Conservation (phyloP, 1,284 basidiomycete species). For the Nidula niveotomentosa region DNA sequence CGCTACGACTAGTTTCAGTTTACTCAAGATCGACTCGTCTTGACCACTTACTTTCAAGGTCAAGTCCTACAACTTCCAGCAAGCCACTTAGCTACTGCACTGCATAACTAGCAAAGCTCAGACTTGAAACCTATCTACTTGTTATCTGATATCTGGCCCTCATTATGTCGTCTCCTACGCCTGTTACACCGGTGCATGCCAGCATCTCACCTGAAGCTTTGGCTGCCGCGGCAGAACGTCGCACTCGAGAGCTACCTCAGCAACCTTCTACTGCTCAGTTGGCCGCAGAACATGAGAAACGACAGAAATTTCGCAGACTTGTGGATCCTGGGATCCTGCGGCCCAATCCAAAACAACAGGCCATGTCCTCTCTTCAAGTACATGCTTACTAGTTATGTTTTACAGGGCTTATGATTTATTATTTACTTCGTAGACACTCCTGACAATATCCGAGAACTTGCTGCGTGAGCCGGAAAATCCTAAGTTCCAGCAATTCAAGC, state of each 20-base stretch:
- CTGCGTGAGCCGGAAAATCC: conserved; percentile 66
- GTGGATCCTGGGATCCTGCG: conserved; percentile 75
- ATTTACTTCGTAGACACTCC: conserved; percentile 49
- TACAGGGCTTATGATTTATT: conserved; percentile 9
- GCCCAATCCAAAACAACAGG: conserved; percentile 63
- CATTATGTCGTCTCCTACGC: conserved; percentile 8
- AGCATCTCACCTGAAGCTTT: conserved; percentile 28
- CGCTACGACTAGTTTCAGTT: no score
- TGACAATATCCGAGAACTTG: conserved; percentile 72
- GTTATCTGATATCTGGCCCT: not conserved
- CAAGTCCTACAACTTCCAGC: no score
- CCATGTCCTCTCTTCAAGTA: conserved; percentile 64
- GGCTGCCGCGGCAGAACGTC: conserved; percentile 48
- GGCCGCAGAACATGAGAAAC: conserved; percentile 58
- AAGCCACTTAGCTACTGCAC: no score
- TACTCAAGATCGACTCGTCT: no score
- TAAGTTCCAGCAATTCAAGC: conserved; percentile 73
- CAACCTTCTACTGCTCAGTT: conserved; percentile 37
- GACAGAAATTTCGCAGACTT: conserved; percentile 70
- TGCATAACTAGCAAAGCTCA: no score
- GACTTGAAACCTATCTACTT: no score
- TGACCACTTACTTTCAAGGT: no score
- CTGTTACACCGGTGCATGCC: conserved; percentile 1
- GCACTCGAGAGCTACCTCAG: conserved; percentile 23
- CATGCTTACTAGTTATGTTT: conserved; percentile 11